These are phyloP conservation scores for Hapsidospora chrysogenum DNA, from an alignment of 495 filamentous ascomycete genomes.

Conservation along the genomic window DNA sequence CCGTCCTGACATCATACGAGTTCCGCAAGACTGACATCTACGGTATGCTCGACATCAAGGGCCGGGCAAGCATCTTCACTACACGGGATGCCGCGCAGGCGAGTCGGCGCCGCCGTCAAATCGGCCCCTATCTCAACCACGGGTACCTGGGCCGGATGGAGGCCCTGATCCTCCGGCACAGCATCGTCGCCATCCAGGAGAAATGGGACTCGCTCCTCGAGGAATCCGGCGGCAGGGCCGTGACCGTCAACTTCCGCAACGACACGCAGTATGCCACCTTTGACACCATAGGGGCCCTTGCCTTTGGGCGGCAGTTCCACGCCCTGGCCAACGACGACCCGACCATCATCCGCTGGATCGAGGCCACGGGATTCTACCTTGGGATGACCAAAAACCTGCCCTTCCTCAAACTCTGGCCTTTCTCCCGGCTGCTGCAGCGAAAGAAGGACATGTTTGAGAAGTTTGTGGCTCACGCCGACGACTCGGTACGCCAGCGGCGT, in stretches of 20 bases:
- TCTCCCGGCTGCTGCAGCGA: neutral
- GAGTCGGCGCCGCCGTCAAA: neutral
- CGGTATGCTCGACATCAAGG: neutral
- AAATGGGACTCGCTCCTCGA: neutral
- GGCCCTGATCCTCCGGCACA: neutral
- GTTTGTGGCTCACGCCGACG: neutral
- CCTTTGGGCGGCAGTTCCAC: neutral
- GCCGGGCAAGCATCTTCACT: neutral
- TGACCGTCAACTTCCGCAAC: neutral
- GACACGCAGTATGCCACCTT: neutral
- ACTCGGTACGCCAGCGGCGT: neutral
- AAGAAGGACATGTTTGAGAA: neutral
- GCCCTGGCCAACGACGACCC: neutral
- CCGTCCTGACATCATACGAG: neutral
- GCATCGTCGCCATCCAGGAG: neutral
- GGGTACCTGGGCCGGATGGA: neutral
- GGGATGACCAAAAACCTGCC: neutral
- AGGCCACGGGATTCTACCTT: neutral
- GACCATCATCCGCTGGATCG: neutral
- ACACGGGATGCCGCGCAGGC: neutral
- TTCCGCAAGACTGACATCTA: neutral
- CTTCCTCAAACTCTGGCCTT: neutral
- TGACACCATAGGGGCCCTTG: neutral
- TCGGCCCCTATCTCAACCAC: neutral
- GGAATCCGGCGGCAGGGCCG: neutral